Conservation (phyloP, 306 rosid genomes). For the Trifolium pratense region DNA sequence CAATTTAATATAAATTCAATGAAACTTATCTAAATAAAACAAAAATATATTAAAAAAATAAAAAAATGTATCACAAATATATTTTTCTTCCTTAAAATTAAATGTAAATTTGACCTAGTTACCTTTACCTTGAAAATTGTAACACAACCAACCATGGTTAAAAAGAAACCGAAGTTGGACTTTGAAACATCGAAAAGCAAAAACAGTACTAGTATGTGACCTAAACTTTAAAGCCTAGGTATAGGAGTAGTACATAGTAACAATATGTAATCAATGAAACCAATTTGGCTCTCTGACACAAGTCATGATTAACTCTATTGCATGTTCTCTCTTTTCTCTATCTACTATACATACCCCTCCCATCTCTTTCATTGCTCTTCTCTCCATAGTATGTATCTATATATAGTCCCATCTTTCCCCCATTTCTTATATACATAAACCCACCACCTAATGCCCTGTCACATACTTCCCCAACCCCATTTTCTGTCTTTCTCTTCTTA, state of each 20-base stretch:
- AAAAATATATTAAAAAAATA: neutral
- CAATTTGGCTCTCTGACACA: conserved; percentile 53
- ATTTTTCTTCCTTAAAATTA: neutral
- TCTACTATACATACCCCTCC: neutral
- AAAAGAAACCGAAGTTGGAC: conserved; percentile 39
- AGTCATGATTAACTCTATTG: conserved; percentile 71
- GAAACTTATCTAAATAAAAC: neutral
- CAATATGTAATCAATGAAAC: conserved; percentile 44
- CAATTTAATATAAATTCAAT: neutral
- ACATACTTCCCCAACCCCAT: conserved; percentile 34
- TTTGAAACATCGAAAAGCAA: conserved; percentile 21
- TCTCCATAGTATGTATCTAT: conserved; percentile 42
- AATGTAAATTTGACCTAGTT: neutral
- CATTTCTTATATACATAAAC: conserved; percentile 50
- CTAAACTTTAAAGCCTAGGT: conserved; percentile 34
- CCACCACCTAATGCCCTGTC: conserved; percentile 44
- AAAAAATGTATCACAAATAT: neutral
- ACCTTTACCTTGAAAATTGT: neutral
- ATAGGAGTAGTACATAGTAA: neutral
- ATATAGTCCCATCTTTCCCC: conserved; percentile 50
- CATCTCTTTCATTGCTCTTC: conserved; percentile 29
- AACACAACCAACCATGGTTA: conserved; percentile 42
- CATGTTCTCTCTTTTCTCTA: conserved; percentile 31
- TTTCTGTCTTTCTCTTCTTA: conserved; percentile 38
- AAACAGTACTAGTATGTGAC: neutral